phyloP scores from a whole-genome alignment of 2,329 filamentous ascomycete genomes.

The Xylaria polymorpha region DNA sequence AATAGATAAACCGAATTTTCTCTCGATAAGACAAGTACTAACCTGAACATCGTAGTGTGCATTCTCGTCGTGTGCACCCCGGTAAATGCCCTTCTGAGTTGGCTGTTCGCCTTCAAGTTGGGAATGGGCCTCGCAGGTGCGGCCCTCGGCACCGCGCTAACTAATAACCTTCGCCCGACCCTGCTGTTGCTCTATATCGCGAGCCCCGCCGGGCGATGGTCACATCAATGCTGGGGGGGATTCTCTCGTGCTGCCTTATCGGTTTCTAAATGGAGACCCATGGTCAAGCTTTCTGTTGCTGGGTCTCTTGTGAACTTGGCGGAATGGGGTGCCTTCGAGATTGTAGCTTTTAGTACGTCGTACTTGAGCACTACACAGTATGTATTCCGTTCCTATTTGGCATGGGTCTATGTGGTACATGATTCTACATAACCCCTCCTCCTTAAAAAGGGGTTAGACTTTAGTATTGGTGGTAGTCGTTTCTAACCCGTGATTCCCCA shows the following conservation, averaged over 20 bases:
- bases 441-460: background rate
- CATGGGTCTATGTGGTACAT: background rate
- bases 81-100: constrained; percentile 61
- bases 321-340: constrained; percentile 58
- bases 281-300: constrained; percentile 54
- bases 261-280: constrained; percentile 54
- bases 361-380: constrained; percentile 56
- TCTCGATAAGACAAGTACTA: background rate
- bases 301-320: constrained; percentile 56
- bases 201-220: constrained; percentile 54
- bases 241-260: constrained; percentile 52
- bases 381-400: constrained; percentile 10
- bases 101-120: constrained; percentile 58
- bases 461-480: background rate
- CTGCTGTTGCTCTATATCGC: constrained; percentile 60
- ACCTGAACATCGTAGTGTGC: constrained; percentile 46
- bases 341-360: constrained; percentile 58
- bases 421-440: too few relatives aligned
- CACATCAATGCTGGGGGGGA: constrained; percentile 58
- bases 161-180: constrained; percentile 61
- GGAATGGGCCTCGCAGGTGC: constrained; percentile 63
- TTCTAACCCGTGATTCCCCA: constrained; percentile 13
- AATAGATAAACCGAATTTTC: background rate
- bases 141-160: constrained; percentile 61
- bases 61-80: constrained; percentile 61